Base-by-base conservation (phyloP, 345 rosid species). In the Rubroshorea leprosula region DNA sequence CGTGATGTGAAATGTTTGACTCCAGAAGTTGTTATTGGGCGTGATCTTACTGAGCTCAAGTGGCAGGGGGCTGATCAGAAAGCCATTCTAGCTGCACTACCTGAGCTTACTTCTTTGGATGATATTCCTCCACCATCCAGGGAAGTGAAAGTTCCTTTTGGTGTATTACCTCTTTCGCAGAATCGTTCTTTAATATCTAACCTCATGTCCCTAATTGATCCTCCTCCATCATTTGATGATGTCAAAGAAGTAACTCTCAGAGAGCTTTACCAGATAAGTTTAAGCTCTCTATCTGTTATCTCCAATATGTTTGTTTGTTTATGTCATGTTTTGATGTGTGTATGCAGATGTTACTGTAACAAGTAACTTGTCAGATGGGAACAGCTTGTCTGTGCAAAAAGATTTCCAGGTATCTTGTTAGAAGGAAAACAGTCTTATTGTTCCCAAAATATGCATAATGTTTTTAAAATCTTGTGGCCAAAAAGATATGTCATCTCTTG, bases 171-270 rank as follows among this genome's bases (percentile, higher is more conserved):
- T 29, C 67, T 62, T 51, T 56, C 51, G 21, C n/a, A 58, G 10
- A 63, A 68, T 64, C 25, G 64, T 46, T 44, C 64, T 31, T 70
- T 69, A 46, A 47, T 66, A 19, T 62, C 74, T 49, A 85, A 77
- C 70, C 76, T 76, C 46, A 46, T 68, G 48, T 67, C 80, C 46
- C 61, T 70, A 22, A 72, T 69, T 27, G 78, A 78, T 66, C 56
- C 69, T 66, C 67, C 78, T 53, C 78, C 79, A 4, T 18, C 68
- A 41, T 23, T 61, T 24, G 63, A 58, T 27, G 54, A 19, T 26
- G n/a, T n/a, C n/a, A 67, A 9, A 29, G 61, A 59, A 69, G 68
- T 53, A 52, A 55, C 66, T 10, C 23, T 21, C 43, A 68, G n/a
- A n/a, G n/a, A 59, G 54, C 49, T 64, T 58, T 61, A 15, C 50